phyloP scores from a whole-genome alignment of 306 rosid species.

The Benincasa hispida region DNA sequence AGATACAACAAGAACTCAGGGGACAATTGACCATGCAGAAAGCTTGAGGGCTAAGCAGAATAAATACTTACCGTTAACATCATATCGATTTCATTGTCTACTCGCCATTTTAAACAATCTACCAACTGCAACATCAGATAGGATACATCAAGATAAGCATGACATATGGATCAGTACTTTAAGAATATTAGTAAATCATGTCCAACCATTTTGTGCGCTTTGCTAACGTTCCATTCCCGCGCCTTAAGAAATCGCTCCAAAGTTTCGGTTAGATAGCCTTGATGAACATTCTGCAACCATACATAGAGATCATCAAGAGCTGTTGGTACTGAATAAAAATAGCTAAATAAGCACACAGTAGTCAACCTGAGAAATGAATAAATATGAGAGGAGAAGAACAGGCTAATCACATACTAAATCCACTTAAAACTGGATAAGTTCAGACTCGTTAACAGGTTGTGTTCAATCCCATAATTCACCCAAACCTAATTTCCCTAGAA shows the following conservation, averaged over 20 bases:
- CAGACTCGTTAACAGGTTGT: background rate
- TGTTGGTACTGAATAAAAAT: background rate
- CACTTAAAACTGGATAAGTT: background rate
- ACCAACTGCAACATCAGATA: slow-evolving; percentile 38
- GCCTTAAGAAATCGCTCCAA: slow-evolving; percentile 84
- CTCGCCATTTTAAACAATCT: slow-evolving; percentile 81
- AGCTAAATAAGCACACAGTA: background rate
- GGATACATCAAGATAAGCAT: background rate
- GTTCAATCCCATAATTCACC: background rate
- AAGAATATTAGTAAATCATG: background rate
- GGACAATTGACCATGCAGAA: background rate
- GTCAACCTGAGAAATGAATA: background rate
- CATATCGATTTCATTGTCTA: slow-evolving; percentile 76
- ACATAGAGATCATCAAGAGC: background rate
- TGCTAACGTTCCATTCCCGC: slow-evolving; percentile 72
- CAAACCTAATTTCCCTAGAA: background rate
- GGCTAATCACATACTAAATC: background rate
- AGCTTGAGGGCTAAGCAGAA: background rate
- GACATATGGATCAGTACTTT: background rate
- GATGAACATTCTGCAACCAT: slow-evolving; percentile 72
- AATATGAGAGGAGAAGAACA: background rate
- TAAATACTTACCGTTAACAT: slow-evolving; percentile 55
- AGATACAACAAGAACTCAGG: slow-evolving; percentile 8
- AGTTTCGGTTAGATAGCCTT: slow-evolving; percentile 55
- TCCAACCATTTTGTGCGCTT: slow-evolving; percentile 88